These are phyloP conservation scores for Flaveria linearis DNA, from an alignment of 129 eudicot genomes.

Conservation along the genomic window DNA sequence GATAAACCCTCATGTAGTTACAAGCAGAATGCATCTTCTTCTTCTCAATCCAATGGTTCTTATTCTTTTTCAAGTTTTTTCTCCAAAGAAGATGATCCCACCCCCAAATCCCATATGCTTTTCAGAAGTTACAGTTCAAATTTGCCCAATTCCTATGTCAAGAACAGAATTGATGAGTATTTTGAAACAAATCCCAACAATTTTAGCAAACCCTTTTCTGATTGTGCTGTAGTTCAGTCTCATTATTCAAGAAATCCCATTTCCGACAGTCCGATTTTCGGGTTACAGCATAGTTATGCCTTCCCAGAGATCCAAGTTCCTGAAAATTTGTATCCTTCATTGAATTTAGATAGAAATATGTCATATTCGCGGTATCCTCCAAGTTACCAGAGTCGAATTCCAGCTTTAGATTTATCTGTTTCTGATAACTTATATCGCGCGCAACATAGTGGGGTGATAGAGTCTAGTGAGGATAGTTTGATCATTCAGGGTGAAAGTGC, in stretches of 20 bases:
- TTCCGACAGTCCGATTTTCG: slow-evolving; percentile 37
- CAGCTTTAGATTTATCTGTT: slow-evolving; percentile 31
- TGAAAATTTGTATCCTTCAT: slow-evolving; percentile 31
- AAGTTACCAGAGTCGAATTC: slow-evolving; percentile 42
- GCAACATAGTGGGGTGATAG: slow-evolving; percentile 38
- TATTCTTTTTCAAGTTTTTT: slow-evolving; percentile 45
- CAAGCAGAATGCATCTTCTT: slow-evolving; percentile 47
- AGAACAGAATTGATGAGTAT: slow-evolving; percentile 24
- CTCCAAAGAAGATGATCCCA: slow-evolving; percentile 38
- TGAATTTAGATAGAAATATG: slow-evolving; percentile 24
- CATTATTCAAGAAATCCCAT: slow-evolving; percentile 28
- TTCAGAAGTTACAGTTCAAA: slow-evolving; percentile 35
- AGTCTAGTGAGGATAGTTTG: slow-evolving; percentile 34
- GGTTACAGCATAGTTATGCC: slow-evolving; percentile 36
- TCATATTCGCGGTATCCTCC: slow-evolving; percentile 22
- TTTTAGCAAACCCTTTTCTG: slow-evolving; percentile 36
- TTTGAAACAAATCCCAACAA: slow-evolving; percentile 10
- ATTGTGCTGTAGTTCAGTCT: slow-evolving; percentile 11
- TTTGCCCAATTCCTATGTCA: slow-evolving; percentile 31
- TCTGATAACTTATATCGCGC: slow-evolving; percentile 24
- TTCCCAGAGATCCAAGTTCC: slow-evolving; percentile 16
- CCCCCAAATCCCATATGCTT: slow-evolving; percentile 34
- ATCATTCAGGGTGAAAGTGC: slow-evolving; percentile 40
- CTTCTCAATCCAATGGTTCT: slow-evolving; percentile 43
- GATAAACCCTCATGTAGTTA: slow-evolving; percentile 49